These are phyloP conservation scores for Neostapfia colusana DNA, from an alignment of 176 grass and related monocot genomes.

Conservation along the genomic window DNA sequence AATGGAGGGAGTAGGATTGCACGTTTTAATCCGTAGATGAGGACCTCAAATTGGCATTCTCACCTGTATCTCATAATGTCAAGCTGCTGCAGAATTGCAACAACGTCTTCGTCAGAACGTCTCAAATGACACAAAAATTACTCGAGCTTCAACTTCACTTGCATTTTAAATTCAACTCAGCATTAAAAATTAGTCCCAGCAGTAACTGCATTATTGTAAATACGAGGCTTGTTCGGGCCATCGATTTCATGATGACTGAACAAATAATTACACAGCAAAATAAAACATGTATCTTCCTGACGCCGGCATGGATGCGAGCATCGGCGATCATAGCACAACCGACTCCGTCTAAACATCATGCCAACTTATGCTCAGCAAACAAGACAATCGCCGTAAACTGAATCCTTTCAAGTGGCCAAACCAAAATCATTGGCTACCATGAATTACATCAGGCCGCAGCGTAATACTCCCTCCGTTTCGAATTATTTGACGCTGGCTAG, in stretches of 20 bases:
- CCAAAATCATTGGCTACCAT: slow-evolving; percentile 39
- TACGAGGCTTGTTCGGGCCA: slow-evolving; percentile 4
- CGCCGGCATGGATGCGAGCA: slow-evolving; percentile 4
- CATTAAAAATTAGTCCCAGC: not conserved
- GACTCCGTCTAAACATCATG: slow-evolving; percentile 13
- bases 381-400: slow-evolving; percentile 20
- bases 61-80: not conserved
- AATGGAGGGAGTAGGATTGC: too few species aligned
- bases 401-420: slow-evolving; percentile 31
- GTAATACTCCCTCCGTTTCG: too few species aligned
- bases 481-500: too few species aligned
- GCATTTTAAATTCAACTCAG: not conserved
- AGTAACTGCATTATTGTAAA: slow-evolving; percentile 10
- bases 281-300: not conserved
- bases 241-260: slow-evolving; percentile 6
- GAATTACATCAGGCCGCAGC: slow-evolving; percentile 11
- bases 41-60: not conserved
- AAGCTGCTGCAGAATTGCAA: not conserved
- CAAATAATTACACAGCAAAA: not conserved
- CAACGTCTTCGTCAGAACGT: not conserved
- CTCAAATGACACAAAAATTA: not conserved
- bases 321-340: not conserved
- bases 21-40: not conserved
- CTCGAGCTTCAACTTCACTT: not conserved
- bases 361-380: not conserved